Base-by-base conservation (phyloP, 192 early-diverging fungal genomes). In the Linnemannia elongata region DNA sequence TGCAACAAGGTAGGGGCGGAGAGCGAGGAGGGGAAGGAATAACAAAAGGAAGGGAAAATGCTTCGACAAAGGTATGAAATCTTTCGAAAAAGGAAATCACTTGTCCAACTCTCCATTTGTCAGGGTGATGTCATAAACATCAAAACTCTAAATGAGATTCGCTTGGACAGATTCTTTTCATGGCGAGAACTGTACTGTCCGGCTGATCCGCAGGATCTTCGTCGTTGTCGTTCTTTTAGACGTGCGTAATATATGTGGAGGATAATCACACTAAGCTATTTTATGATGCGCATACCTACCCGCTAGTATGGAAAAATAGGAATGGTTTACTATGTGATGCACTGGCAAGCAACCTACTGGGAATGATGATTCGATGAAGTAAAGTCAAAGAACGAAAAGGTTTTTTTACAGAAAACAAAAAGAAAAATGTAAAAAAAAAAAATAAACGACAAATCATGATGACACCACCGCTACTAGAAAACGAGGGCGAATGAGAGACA, bases 341-440 rank as follows among this genome's bases (percentile, higher is more conserved):
- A 33, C 1, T 24, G 38, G 39, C 1, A 42, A 70, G 33, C 3
- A 70, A 70, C 6, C 30, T 17, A 20, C 70, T 74, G 72, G 72
- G 72, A 74, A 49, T 74, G 72, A 74, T 74, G 72, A 49, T 27
- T 33, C 47, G 42, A 74, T 74, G 72, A 74, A 49, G 45, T 44
- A 45, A 74, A 47, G 45, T 44, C 72, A 74, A 47, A 33, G 1
- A n/a, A 41, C 18, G 36, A 66, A 10, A 66, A 66, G 30, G 27
- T 66, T 66, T 66, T 60, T 27, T n/a, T 7, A 20, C n/a, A 60
- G 55, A 27, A 17, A 8, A 2, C 3, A 20, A 3, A 20, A 69
- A 30, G 7, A 5, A 17, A 69, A 69, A 3, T 44, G 10, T 1
- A 69, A 69, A 38, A 69, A 39, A 1, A 24, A 30, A 33, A 30